Percentiles rank a stretch among this genome's conserved stretches.
These are phyloP conservation scores for Cryptococcus sp. DNA, from an alignment of 1,284 basidiomycete genomes.

Conservation along the genomic window DNA sequence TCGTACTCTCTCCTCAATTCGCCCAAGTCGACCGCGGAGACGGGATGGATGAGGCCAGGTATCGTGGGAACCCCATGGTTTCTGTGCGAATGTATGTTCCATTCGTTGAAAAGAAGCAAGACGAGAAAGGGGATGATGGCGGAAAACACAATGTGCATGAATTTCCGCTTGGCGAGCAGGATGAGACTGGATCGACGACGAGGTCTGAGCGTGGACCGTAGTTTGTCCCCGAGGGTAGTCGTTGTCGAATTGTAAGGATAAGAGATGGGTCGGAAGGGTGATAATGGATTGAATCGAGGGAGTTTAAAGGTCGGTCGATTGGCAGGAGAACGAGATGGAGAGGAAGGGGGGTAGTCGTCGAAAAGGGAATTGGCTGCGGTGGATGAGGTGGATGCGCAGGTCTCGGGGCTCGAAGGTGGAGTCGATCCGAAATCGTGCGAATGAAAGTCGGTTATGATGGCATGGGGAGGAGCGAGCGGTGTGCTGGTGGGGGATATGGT, in stretches of 20 bases:
- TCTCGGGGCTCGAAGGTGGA: background rate
- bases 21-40: background rate
- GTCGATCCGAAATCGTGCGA: background rate
- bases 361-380: too few relatives aligned
- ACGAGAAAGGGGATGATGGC: background rate
- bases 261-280: background rate
- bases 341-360: too few relatives aligned
- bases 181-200: background rate
- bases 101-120: background rate
- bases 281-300: too few relatives aligned
- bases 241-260: background rate
- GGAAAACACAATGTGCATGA: background rate
- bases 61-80: background rate
- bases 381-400: too few relatives aligned
- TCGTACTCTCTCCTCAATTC: background rate
- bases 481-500: background rate
- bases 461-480: background rate
- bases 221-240: background rate
- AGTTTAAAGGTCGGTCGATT: background rate
- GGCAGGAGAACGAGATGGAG: background rate
- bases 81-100: background rate
- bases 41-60: background rate
- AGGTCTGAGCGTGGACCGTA: conserved; percentile 1
- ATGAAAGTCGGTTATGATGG: background rate
- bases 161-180: background rate